Percentiles rank a stretch among this genome's conserved stretches.
These are phyloP conservation scores for Calonectria henricotiae DNA, from an alignment of 2,329 filamentous ascomycete species.

Conservation along the genomic window DNA sequence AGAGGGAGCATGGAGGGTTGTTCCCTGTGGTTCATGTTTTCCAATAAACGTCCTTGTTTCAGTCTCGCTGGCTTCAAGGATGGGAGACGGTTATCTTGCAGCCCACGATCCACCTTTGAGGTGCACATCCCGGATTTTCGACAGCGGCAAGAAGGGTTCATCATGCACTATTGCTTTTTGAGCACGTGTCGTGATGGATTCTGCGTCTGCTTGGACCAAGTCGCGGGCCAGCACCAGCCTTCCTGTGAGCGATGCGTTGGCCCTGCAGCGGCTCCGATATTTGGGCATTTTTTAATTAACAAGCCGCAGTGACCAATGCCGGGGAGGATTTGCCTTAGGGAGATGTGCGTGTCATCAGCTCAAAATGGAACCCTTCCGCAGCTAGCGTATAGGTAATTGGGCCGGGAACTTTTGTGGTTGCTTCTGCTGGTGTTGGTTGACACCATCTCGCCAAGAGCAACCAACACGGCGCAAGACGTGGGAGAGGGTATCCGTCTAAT, in stretches of 20 bases:
- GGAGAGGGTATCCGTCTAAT: background rate
- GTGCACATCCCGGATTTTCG: constrained; percentile 7
- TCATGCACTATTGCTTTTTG: constrained; percentile 10
- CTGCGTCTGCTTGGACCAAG: constrained; percentile 16
- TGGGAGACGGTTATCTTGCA: background rate
- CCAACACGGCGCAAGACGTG: background rate
- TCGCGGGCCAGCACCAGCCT: constrained; percentile 9
- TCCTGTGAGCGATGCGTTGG: constrained; percentile 16
- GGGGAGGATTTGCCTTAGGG: background rate
- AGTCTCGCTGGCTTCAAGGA: constrained; percentile 18
- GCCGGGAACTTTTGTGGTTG: background rate
- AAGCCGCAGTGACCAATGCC: background rate
- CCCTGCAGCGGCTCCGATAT: constrained; percentile 9
- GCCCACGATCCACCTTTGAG: background rate
- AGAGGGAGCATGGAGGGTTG: constrained; percentile 25
- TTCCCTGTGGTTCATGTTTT: constrained; percentile 33
- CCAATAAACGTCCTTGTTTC: constrained; percentile 33
- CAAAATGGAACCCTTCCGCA: constrained; percentile 4
- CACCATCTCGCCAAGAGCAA: constrained; percentile 14
- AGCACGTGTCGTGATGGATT: constrained; percentile 5
- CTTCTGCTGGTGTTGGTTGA: constrained; percentile 20
- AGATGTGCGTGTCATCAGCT: background rate
- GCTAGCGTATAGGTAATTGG: background rate
- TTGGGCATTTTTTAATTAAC: background rate
- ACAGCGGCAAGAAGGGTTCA: constrained; percentile 21